Base-by-base conservation (phyloP, 345 rosid genomes). In the Corchorus capsularis region DNA sequence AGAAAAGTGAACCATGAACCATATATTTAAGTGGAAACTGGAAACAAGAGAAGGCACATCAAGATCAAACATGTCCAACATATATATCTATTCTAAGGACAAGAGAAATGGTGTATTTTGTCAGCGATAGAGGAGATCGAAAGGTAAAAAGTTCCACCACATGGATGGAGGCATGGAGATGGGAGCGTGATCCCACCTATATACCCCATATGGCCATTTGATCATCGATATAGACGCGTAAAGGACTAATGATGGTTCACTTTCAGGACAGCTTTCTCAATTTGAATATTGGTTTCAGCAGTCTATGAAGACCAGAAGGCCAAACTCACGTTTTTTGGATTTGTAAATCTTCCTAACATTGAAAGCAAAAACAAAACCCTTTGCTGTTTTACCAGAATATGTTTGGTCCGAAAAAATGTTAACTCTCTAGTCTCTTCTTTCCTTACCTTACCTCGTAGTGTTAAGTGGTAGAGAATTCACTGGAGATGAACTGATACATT, bases 361-460 rank as follows among this genome's bases (percentile, higher is more conserved):
- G 27, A 22, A 66, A 22, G 35, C 27, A 27, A 66, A 12, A 20
- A 17, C 12, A 66, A 27, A 39, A 66, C 71, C 71, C 11, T 5
- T 66, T 66, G 45, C 37, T 66, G n/a, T 20, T 27, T 66, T 45
- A 65, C 71, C 59, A 20, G 17, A 45, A 66, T 12, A 66, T 45
- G 54, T 66, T 45, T 45, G 17, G 54, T 45, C 53, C 7, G 16
- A 8, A 2, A n/a, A 55, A 55, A 55, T 4, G 17, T 1, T 16
- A 0, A 34, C 45, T 53, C 17, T 53, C 57, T 53, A 13, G 3
- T 34, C n/a, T 1, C 43, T 3, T 16, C 67, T 1, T 37, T 37
- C 6, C 13, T 62, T 62, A 16, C 45, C 35, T 46, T 15, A 1
- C 45, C 35, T 46, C 10, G 1, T 46, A 11, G 45, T 45, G 53